phyloP scores from a whole-genome alignment of 2,329 filamentous ascomycete species.

The Venturia pyrina region DNA sequence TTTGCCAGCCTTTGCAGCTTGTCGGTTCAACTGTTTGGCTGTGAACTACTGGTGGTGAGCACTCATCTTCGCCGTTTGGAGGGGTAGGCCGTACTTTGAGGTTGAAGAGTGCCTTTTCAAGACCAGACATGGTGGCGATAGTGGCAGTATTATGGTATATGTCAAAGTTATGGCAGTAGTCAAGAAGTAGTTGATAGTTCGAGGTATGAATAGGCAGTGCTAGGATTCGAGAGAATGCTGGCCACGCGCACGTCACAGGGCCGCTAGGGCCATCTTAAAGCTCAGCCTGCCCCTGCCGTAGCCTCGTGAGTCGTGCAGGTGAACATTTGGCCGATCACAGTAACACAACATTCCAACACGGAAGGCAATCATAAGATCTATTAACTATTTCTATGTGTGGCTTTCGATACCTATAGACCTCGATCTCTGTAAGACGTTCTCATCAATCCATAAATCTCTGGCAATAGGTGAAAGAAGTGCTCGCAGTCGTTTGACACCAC shows the following conservation, averaged over 20 bases:
- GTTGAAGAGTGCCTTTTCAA: conserved; percentile 53
- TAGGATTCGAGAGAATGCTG: neutral
- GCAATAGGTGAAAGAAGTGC: too few species aligned
- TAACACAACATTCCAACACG: neutral
- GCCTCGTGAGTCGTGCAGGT: neutral
- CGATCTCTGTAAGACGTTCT: too few species aligned
- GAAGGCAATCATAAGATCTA: too few species aligned
- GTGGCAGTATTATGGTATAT: neutral
- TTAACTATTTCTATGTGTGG: too few species aligned
- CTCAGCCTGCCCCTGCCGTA: neutral
- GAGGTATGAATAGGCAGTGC: neutral
- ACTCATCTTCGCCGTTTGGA: conserved; percentile 2
- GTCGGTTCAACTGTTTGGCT: conserved; percentile 51
- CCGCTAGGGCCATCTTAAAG: neutral
- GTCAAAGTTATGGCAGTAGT: neutral
- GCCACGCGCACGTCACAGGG: neutral
- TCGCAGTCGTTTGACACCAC: too few species aligned
- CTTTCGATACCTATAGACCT: too few species aligned
- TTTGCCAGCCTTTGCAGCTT: conserved; percentile 51
- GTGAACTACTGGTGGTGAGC: conserved; percentile 41
- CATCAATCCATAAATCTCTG: too few species aligned
- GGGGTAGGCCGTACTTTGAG: conserved; percentile 38
- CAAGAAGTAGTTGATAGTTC: neutral
- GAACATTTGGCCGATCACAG: neutral
- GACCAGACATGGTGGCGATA: conserved; percentile 42